Evolutionary conservation across 2,329 filamentous ascomycete genomes (phyloP), one percentile per base, ranked within the genome.

Genomic region (Teratosphaeriaceae sp.): DNA sequence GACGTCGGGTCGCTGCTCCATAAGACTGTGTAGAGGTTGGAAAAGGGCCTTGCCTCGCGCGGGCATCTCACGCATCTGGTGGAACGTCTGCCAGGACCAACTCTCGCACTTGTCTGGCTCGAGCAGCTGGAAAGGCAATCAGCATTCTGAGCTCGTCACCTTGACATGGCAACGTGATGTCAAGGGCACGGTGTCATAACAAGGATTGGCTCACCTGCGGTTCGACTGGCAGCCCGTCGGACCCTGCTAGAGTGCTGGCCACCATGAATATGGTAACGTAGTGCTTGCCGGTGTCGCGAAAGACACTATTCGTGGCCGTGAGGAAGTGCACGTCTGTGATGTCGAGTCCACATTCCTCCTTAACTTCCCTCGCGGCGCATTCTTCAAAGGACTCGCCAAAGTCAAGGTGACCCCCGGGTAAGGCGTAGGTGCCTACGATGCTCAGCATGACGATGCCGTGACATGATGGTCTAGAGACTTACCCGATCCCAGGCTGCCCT

Each of bases 341-440:
- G 0, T 63, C 54, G 0, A 88, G 68, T 0, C 75, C 82, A 0
- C 85, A 87, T 57, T 90, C 85, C 59, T 90, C 85, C 0, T 77
- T 57, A 0, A 76, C 69, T 62, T 90, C 85, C 3, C 85, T 74
- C 36, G 66, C 72, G 0, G 84, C 83, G 45, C 84, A 88, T 0
- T 64, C 60, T 16, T 78, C 69, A 23, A 79, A 72, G 1, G 69
- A 70, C 58, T 90, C 85, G 48, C 76, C 75, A 44, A 76, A 75
- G 47, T 90, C 85, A 13, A 89, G 73, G 54, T 90, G 84, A 0
- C 85, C 86, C 18, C 85, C 85, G 0, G 85, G 84, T 12, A 87
- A 74, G 1, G 55, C 54, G 20, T 41, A 52, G 9, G 50, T 59
- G 9, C 53, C 55, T 41, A 20, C 23, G 9, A 16, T 15, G 19